Evolutionary conservation across 306 rosid species (phyloP).

Genomic region (Prunus mongolica): DNA sequence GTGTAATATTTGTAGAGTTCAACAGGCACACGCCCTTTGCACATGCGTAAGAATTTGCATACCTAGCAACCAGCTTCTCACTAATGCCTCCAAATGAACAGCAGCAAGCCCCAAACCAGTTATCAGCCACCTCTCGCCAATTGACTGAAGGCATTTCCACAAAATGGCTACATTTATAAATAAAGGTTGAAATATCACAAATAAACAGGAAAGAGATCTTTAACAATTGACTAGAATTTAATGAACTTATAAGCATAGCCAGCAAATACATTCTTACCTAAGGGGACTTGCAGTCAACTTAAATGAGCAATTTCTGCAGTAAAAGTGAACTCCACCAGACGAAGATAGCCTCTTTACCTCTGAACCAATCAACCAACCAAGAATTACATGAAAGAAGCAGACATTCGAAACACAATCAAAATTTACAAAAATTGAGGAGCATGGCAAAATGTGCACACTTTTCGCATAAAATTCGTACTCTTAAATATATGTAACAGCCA

Average conservation of each 20-base stretch:
- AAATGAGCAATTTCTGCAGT: conserved; percentile 63
- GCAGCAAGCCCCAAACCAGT: conserved; percentile 93
- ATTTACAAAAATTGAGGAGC: background rate
- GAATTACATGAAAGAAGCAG: background rate
- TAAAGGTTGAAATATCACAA: conserved; percentile 4
- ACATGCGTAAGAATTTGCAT: conserved; percentile 57
- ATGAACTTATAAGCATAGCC: background rate
- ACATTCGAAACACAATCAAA: background rate
- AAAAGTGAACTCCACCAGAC: conserved; percentile 56
- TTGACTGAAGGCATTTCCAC: conserved; percentile 90
- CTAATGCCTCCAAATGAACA: conserved; percentile 90
- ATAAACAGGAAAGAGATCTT: background rate
- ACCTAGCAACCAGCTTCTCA: conserved; percentile 76
- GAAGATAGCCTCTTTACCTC: conserved; percentile 51
- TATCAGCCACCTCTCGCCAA: conserved; percentile 96
- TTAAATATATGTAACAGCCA: background rate
- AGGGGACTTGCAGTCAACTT: conserved; percentile 59
- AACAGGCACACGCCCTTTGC: conserved; percentile 61
- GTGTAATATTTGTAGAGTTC: conserved; percentile 51
- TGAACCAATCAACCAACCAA: conserved; percentile 27
- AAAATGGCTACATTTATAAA: conserved; percentile 48
- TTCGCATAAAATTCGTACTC: background rate
- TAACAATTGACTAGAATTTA: background rate
- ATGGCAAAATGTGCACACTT: background rate
- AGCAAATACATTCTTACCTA: conserved; percentile 34